These are phyloP conservation scores for Aspergillus hancockii DNA, from an alignment of 495 filamentous ascomycete genomes.

Conservation along the genomic window DNA sequence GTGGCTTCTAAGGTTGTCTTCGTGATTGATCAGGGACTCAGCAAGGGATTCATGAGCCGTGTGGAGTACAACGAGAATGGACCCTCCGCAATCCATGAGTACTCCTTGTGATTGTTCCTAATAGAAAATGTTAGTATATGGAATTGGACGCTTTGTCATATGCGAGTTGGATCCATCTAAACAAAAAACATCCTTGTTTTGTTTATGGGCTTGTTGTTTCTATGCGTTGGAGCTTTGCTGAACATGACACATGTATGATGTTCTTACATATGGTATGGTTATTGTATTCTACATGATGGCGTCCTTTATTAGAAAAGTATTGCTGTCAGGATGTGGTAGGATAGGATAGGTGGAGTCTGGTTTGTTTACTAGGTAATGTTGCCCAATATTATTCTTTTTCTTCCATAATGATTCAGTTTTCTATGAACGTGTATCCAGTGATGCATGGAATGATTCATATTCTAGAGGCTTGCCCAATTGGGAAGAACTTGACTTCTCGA, in stretches of 20 bases:
- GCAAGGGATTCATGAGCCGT: constrained; percentile 71
- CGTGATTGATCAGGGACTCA: constrained; percentile 67
- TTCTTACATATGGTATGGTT: constrained; percentile 20
- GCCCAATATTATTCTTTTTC: constrained; percentile 8
- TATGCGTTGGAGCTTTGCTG: constrained; percentile 6
- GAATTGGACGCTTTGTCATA: neutral
- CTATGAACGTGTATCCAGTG: neutral
- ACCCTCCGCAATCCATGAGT: constrained; percentile 67
- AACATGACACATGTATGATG: constrained; percentile 11
- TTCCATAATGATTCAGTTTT: neutral
- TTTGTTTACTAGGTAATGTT: constrained; percentile 14
- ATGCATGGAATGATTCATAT: too few species aligned
- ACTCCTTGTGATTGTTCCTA: constrained; percentile 29
- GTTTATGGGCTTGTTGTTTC: constrained; percentile 3
- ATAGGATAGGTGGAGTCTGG: constrained; percentile 31
- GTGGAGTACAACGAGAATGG: constrained; percentile 79
- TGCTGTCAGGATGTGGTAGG: constrained; percentile 19
- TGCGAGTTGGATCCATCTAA: constrained; percentile 14
- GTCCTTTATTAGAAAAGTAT: constrained; percentile 25
- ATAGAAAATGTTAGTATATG: neutral
- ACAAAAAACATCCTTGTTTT: constrained; percentile 14
- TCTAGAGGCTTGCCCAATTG: neutral
- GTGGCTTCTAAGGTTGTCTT: constrained; percentile 76
- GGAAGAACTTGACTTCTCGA: too few species aligned
- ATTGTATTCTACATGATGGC: constrained; percentile 29